These are phyloP conservation scores for Stagonosporopsis vannaccii DNA, from an alignment of 2,329 filamentous ascomycete species.

Conservation along the genomic window DNA sequence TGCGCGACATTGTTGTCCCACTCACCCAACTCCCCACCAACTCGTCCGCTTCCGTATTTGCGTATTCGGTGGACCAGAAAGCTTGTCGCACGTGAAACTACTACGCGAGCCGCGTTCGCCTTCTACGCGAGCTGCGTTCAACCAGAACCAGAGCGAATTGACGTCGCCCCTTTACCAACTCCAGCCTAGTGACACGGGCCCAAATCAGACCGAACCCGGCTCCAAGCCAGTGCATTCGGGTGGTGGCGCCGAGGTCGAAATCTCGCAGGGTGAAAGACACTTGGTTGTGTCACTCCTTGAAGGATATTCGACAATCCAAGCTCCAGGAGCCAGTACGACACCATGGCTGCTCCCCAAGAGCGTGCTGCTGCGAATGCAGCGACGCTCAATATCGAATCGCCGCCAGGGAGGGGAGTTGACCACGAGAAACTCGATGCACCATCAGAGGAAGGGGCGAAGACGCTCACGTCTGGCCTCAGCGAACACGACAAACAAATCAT, in stretches of 20 bases:
- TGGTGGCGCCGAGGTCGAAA: constrained; percentile 18
- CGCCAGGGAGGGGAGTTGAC: constrained; percentile 23
- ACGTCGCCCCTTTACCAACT: constrained; percentile 14
- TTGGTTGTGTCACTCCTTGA: constrained; percentile 8
- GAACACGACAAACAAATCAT: constrained; percentile 47
- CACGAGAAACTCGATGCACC: constrained; percentile 36
- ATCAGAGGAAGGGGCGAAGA: constrained; percentile 30
- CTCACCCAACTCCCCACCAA: background rate
- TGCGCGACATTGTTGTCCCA: background rate
- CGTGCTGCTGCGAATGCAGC: constrained; percentile 14
- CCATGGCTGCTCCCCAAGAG: constrained; percentile 18
- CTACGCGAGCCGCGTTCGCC: constrained; percentile 10
- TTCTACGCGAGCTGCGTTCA: constrained; percentile 4
- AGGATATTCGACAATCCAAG: constrained; percentile 4
- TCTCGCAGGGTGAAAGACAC: constrained; percentile 14
- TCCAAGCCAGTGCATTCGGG: constrained; percentile 8
- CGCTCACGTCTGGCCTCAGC: constrained; percentile 35
- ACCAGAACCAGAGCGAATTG: constrained; percentile 9
- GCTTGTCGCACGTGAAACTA: constrained; percentile 15
- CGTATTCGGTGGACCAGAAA: constrained; percentile 15
- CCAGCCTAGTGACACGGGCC: constrained; percentile 13
- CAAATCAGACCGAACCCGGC: constrained; percentile 11
- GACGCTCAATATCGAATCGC: constrained; percentile 6
- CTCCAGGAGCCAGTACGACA: constrained; percentile 11
- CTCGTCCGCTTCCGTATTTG: constrained; percentile 3